Base-by-base conservation (phyloP, 2,329 filamentous ascomycete species). In the Aspergillus flavus region DNA sequence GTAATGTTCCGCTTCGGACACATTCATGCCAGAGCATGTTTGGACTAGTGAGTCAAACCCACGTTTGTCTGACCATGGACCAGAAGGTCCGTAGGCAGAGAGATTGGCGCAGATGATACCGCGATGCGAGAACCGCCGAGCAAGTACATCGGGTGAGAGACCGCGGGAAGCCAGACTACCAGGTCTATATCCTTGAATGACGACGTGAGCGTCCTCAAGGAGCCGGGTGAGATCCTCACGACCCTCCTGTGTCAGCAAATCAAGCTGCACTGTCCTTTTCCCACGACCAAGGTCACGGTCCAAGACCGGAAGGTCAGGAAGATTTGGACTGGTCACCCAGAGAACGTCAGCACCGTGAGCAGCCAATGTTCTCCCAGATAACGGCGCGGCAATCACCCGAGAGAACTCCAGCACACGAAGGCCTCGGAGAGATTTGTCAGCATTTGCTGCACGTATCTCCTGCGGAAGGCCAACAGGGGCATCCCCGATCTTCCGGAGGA, bases 31-130 rank as follows among this genome's bases (percentile, higher is more conserved):
- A 0, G 83, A 81, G 60, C 81, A 84, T 9, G 85, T 85, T 71
- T 88, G 85, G 0, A 85, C 81, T 4, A 85, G 75, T 0, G 84
- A 86, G 65, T 87, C 86, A 59, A 85, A 87, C 0, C 86, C 85
- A 2, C 86, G 76, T 2, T 81, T 74, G 0, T 68, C 61, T 0
- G 71, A 65, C 83, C 83, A 85, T 0, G 82, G 82, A 0, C 85
- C 84, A 0, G 72, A 61, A 0, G 80, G 76, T 0, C 84, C 85
- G 62, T 83, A 88, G 0, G 86, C 85, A 0, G 83, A 85, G 26
- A 88, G 67, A 57, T 80, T 86, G 2, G 84, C 85, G 6, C 79
- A 75, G 30, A 87, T 76, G 14, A 87, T 76, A 1, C 74, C 75
- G 10, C 62, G 63, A 36, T 58, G 6, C 0, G 83, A 78, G 28